Conservation (phyloP, 2,329 filamentous ascomycete genomes). For the Monosporascus ibericus region DNA sequence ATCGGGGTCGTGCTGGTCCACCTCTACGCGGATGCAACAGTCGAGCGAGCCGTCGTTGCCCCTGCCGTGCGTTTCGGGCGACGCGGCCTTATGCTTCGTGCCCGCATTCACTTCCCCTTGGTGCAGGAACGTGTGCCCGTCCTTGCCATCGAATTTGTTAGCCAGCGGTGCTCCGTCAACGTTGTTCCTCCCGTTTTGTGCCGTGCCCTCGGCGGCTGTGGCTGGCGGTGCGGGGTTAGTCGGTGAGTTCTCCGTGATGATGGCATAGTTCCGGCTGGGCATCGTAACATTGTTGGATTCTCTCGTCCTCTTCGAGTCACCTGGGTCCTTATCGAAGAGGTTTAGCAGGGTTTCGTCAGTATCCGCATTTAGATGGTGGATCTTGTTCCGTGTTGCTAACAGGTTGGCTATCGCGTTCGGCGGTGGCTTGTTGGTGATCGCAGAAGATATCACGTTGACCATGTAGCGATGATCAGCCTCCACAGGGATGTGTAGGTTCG, state of each 20-base stretch:
- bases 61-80: slow-evolving; percentile 45
- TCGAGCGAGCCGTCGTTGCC: slow-evolving; percentile 61
- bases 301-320: slow-evolving; percentile 66
- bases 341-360: slow-evolving; percentile 92
- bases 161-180: slow-evolving; percentile 4
- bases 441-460: slow-evolving; percentile 88
- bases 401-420: slow-evolving; percentile 84
- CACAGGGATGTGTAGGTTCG: slow-evolving; percentile 67
- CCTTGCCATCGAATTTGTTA: slow-evolving; percentile 38
- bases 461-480: slow-evolving; percentile 90
- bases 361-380: slow-evolving; percentile 60
- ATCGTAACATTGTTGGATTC: slow-evolving; percentile 80
- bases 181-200: slow-evolving; percentile 8
- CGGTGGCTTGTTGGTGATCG: slow-evolving; percentile 92
- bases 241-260: slow-evolving; percentile 81
- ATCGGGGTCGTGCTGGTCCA: slow-evolving; percentile 73
- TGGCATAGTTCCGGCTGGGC: slow-evolving; percentile 88
- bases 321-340: slow-evolving; percentile 88
- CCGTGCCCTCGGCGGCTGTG: slow-evolving; percentile 2
- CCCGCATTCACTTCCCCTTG: slow-evolving; percentile 73
- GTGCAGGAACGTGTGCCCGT: slow-evolving; percentile 68
- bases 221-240: slow-evolving; percentile 31
- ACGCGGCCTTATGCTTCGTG: slow-evolving; percentile 68
- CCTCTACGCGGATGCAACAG: slow-evolving; percentile 79
- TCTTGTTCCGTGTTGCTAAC: slow-evolving; percentile 82